Evolutionary conservation across 768 basidiomycete genomes (phyloP), one percentile per base, ranked within the genome.

Genomic region (Clavulina sp.): DNA sequence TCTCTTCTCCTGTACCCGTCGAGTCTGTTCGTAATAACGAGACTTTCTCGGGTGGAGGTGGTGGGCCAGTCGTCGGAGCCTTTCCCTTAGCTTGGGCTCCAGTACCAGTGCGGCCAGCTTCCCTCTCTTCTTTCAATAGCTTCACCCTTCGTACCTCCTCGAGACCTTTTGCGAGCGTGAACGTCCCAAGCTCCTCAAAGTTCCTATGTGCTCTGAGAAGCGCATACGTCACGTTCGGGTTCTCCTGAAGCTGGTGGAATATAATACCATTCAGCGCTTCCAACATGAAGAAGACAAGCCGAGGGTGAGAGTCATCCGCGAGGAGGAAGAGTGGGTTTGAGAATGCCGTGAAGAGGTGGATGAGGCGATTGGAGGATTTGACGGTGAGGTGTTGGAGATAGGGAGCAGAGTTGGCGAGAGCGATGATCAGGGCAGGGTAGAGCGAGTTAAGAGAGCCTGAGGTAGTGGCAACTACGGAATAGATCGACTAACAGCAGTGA

Each of bases 231-330:
- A 97, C 64, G 60, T 93, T 84, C 0, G 92, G 80, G 62, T 95
- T 97, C 29, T 85, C 81, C 38, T 74, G 21, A 43, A 89, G 70
- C 57, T 87, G 78, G 59, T 84, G 73, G 36, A 81, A 73, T 48
- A 95, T 74, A 52, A 95, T 71, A 3, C 80, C 74, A 63, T 91
- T 95, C 69, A 99, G 89, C 2, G 81, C 77, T 63, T 99, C 95
- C 41, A 97, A 72, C 86, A 91, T 81, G 63, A 88, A 95, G 66
- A 85, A 97, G 30, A 96, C 72, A 29, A 96, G 67, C 55, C 95
- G 69, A 1, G 95, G 95, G 61, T 96, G 89, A 4, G 92, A 88
- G 65, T 96, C 95, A 56, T 97, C 95, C 2, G 85, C 80, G 19
- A 99, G 67, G 31, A 97, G 68, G 64, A 96, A 96, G 2, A 78